Evolutionary conservation across 2,329 filamentous ascomycete species (phyloP).

Genomic region (Trichophyton mentagrophytes): DNA sequence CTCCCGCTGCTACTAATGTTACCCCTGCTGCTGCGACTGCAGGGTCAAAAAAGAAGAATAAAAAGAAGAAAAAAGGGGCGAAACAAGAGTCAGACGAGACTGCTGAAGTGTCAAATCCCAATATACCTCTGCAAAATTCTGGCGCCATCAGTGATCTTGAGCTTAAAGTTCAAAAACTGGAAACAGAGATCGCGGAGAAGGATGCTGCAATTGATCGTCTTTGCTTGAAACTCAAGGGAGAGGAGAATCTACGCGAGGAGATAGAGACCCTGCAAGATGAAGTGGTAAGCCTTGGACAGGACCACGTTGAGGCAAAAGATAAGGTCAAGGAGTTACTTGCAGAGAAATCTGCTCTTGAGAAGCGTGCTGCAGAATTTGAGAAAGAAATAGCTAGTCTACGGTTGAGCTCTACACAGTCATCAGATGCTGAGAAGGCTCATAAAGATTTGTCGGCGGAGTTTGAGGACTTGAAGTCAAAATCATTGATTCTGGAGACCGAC

Average conservation of each 20-base stretch:
- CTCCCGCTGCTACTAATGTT: conserved; percentile 8
- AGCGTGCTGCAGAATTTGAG: conserved; percentile 55
- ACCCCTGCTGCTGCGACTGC: conserved; percentile 8
- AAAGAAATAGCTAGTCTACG: conserved; percentile 52
- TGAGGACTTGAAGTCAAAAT: conserved; percentile 58
- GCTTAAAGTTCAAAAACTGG: conserved; percentile 25
- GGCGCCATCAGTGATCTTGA: conserved; percentile 19
- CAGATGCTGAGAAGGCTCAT: conserved; percentile 40
- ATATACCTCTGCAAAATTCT: conserved; percentile 8
- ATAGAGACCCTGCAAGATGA: conserved; percentile 74
- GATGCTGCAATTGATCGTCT: conserved; percentile 61
- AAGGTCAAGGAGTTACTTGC: conserved; percentile 55
- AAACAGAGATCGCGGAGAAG: conserved; percentile 39
- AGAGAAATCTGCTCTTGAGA: conserved; percentile 55
- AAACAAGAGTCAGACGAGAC: conserved; percentile 34
- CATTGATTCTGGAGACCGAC: conserved; percentile 62
- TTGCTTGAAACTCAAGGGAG: conserved; percentile 57
- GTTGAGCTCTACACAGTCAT: conserved; percentile 34
- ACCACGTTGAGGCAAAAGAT: conserved; percentile 73
- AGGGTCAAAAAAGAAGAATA: conserved; percentile 65
- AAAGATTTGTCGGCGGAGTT: conserved; percentile 50
- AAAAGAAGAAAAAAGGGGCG: conserved; percentile 73
- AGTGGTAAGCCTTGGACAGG: conserved; percentile 63
- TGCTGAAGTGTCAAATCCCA: conserved; percentile 21
- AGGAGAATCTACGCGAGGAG: conserved; percentile 69